Evolutionary conservation across 768 basidiomycete species (phyloP).

Genomic region (Suillus luteus): DNA sequence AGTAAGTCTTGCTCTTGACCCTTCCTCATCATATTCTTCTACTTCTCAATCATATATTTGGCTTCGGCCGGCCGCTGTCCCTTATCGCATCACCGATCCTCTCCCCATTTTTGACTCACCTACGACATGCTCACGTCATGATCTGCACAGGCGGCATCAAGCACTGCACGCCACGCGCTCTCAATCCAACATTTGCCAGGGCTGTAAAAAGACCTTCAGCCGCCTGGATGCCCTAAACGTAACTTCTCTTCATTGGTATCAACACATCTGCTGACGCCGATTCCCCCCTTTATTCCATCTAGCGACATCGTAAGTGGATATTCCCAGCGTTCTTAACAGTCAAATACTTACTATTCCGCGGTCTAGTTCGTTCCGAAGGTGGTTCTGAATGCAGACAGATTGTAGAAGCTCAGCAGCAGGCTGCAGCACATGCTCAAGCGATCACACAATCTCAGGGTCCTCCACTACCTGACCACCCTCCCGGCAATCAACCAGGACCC

Average conservation of each 20-base stretch:
- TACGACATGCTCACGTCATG: conserved; percentile 11
- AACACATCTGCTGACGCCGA: conserved; percentile 17
- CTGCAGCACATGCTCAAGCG: conserved; percentile 30
- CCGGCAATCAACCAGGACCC: conserved; percentile 29
- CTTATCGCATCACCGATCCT: conserved; percentile 3
- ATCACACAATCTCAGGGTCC: conserved; percentile 23
- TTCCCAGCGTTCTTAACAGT: conserved; percentile 21
- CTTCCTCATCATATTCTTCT: not conserved
- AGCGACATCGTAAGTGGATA: conserved; percentile 73
- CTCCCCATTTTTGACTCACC: not conserved
- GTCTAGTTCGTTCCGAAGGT: conserved; percentile 79
- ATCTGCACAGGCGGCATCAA: conserved; percentile 71
- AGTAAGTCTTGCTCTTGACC: conserved; percentile 52
- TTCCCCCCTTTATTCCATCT: conserved; percentile 31
- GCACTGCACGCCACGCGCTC: conserved; percentile 84
- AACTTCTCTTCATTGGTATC: conserved; percentile 40
- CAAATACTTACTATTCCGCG: conserved; percentile 27
- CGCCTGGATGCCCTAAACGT: conserved; percentile 93
- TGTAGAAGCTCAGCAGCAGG: conserved; percentile 40
- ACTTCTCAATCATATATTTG: not conserved
- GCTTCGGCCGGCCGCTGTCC: not conserved
- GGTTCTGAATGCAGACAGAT: conserved; percentile 71
- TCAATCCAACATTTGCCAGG: conserved; percentile 83
- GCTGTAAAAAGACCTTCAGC: conserved; percentile 94
- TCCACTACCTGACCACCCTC: conserved; percentile 10